Evolutionary conservation across 495 filamentous ascomycete genomes (phyloP), one percentile per base, ranked within the genome.

Genomic region (Tuber microsphaerosporum): DNA sequence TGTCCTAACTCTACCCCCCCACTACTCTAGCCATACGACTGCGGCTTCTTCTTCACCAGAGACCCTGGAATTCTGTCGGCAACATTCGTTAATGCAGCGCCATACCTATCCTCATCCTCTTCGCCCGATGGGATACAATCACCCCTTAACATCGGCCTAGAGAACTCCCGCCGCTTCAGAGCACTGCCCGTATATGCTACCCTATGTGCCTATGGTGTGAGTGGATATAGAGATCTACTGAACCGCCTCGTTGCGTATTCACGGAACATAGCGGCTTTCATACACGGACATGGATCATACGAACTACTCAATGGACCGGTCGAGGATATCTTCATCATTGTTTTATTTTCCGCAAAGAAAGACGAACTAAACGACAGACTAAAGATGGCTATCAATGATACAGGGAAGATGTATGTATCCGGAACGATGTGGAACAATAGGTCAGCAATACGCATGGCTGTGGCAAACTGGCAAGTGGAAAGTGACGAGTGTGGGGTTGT

Each of bases 151-250:
- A 90, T 94, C 73, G 92, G 94, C 34, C 84, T 98, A 37, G 94
- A 97, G 80, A 98, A 98, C 82, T 97, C 94, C 9, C 88, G 94
- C 56, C 90, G 94, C 22, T 96, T 98, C 85, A 88, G 94, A 71
- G 94, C 93, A 0, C 85, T 97, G 31, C 94, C 94, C 0, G 92
- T 93, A 6, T 97, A 97, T 78, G 91, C 93, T 16, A 90, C 90
- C 0, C 86, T 97, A 1, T 78, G 90, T n/a, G 89, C 90, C 48
- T 92, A 95, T 75, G 94, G 94, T 6, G 85, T 86, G 16, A 80
- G 86, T 14, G 94, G 93, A 4, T 91, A 94, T 78, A 85, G 84
- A 7, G 85, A 87, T 2, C 92, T 97, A 87, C 86, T 97, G 17
- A 84, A 88, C 71, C 88, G 88, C 45, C 92, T 97, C 81, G 89